Base-by-base conservation (phyloP, 129 eudicot species). In the Artemisia annua region DNA sequence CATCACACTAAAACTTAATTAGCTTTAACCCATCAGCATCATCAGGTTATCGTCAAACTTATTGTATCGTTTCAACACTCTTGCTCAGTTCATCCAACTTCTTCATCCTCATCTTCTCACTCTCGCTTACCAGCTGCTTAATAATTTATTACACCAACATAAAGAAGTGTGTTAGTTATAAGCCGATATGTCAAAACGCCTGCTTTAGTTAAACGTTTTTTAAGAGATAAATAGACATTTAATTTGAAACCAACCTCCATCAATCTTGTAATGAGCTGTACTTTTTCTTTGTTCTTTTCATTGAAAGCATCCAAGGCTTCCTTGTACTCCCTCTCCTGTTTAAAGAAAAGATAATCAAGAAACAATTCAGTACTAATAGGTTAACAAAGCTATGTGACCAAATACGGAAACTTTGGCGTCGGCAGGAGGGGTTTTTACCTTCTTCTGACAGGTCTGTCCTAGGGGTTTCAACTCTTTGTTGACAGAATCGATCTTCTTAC, bases 281-380 rank as follows among this genome's bases (percentile, higher is more conserved):
- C 97, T 90, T 94, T 94, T 44, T 94, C 97, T 78, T 86, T 94
- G 97, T 94, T 90, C 96, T 90, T 94, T 20, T 94, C 98, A 62
- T 86, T 94, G 85, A 90, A 90, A 20, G 96, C 96, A 64, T 90
- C 97, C 15, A 90, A 91, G 28, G 96, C 97, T 61, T 94, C 98
- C 80, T 88, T 94, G 87, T 94, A 94, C 75, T 94, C 98, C 52
- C 82, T 84, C 58, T 94, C 98, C 97, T 90, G 86, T 26, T 48
- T 79, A 12, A 61, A 78, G 22, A 24, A 49, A 66, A 18, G 55
- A 8, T n/a, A 30, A 62, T 66, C 74, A 52, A 78, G 57, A 74
- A 53, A 57, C 79, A 50, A 48, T 15, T 71, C 51, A 72, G 24
- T 39, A 39, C 46, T 39, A 39, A 7, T 32, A 32, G 43, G 1